These are phyloP conservation scores for Cymbopogon flexuosus DNA, from an alignment of 202 grass and related monocot genomes.

Conservation along the genomic window DNA sequence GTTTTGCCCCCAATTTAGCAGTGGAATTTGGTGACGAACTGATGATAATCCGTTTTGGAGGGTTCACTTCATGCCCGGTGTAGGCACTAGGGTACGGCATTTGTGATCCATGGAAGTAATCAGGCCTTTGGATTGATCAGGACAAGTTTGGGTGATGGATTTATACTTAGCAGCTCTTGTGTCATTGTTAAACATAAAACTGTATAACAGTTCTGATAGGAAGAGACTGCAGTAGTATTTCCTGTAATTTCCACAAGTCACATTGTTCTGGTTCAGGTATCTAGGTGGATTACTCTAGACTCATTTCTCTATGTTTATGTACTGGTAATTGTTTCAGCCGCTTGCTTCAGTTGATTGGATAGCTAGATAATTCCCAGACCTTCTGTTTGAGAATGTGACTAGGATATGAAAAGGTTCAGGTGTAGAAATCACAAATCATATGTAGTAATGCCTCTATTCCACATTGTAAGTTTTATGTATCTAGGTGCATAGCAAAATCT, in stretches of 20 bases:
- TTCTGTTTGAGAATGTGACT: slow-evolving; percentile 10
- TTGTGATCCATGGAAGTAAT: neutral
- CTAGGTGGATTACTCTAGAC: neutral
- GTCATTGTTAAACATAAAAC: neutral
- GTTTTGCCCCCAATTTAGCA: neutral
- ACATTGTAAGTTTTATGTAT: too few relatives aligned
- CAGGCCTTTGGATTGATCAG: neutral
- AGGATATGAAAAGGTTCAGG: neutral
- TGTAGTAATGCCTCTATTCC: too few relatives aligned
- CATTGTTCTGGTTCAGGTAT: neutral
- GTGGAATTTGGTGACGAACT: neutral
- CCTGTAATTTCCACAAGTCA: neutral
- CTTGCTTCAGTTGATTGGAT: neutral
- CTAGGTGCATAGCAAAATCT: neutral
- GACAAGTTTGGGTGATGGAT: neutral
- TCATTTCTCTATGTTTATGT: neutral
- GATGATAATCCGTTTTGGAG: neutral
- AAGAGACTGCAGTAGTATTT: neutral
- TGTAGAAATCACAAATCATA: neutral
- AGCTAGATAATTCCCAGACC: neutral
- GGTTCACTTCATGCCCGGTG: neutral
- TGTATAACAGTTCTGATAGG: neutral
- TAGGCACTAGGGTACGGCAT: neutral
- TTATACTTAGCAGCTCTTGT: neutral
- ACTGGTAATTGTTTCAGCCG: neutral